phyloP scores from a whole-genome alignment of 1,139 yeast genomes.

The Kodamaea ohmeri region DNA sequence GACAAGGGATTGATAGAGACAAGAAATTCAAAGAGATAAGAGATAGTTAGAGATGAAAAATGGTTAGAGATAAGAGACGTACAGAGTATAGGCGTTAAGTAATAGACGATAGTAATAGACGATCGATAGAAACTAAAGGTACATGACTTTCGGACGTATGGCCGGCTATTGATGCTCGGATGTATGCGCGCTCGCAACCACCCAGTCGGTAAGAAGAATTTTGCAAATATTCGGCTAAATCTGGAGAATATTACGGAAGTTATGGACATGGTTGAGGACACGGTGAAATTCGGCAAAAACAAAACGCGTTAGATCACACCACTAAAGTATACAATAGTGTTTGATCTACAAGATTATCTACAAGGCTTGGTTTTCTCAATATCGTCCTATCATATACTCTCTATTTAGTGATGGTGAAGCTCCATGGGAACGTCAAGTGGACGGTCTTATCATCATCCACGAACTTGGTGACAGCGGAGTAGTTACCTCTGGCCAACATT shows the following conservation, averaged over 20 bases:
- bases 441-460: conserved; percentile 81
- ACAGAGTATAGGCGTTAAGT: too few relatives aligned
- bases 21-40: neutral
- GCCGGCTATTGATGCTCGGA: too few relatives aligned
- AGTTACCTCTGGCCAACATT: conserved; percentile 80
- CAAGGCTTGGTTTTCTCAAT: neutral
- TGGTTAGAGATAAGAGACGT: too few relatives aligned
- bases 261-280: neutral
- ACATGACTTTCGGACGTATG: too few relatives aligned
- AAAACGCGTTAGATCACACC: too few relatives aligned
- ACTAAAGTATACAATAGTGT: too few relatives aligned
- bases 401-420: conserved; percentile 68
- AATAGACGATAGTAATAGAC: neutral
- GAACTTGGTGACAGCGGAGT: conserved; percentile 77
- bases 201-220: too few relatives aligned
- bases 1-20: neutral
- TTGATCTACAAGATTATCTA: neutral
- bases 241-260: neutral
- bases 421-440: conserved; percentile 82
- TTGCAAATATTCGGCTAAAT: neutral
- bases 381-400: neutral
- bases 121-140: too few relatives aligned
- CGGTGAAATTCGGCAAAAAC: too few relatives aligned
- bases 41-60: neutral
- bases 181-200: too few relatives aligned